These are phyloP conservation scores for Lachancea kluyveri DNA, from an alignment of 805 yeast genomes.

Conservation along the genomic window DNA sequence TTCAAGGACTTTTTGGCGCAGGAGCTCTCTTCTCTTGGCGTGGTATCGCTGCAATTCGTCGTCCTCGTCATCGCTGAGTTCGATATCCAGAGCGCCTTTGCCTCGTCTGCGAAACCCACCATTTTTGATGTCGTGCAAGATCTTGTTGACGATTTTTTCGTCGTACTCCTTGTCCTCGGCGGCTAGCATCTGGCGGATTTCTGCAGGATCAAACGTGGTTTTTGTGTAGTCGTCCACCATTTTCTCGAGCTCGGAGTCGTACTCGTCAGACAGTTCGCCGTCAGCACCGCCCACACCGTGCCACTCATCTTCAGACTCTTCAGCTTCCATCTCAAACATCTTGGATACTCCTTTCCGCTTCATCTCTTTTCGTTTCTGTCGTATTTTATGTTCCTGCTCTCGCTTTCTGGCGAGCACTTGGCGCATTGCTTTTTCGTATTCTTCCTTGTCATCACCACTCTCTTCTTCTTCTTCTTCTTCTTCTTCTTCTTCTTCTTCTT, in stretches of 20 bases:
- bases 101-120: constrained; percentile 63
- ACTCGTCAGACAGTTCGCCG: constrained; percentile 43
- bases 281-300: constrained; percentile 73
- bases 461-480: constrained; percentile 11
- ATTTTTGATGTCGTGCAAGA: constrained; percentile 63
- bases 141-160: constrained; percentile 54
- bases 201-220: constrained; percentile 50
- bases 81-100: constrained; percentile 49
- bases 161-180: constrained; percentile 59
- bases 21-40: constrained; percentile 41
- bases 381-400: constrained; percentile 17
- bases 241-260: constrained; percentile 68
- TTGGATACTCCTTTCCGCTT: constrained; percentile 51
- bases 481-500: constrained; percentile 12
- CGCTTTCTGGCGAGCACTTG: constrained; percentile 19
- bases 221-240: constrained; percentile 70
- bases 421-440: constrained; percentile 16
- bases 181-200: constrained; percentile 50
- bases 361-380: constrained; percentile 26
- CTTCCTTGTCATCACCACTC: constrained; percentile 18
- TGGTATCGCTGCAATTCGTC: constrained; percentile 36
- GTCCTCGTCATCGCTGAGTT: constrained; percentile 72
- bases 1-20: constrained; percentile 43
- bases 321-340: constrained; percentile 76
- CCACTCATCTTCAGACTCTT: constrained; percentile 88